Evolutionary conservation across 306 rosid genomes (phyloP), one percentile per base, ranked within the genome.

Genomic region (Glycine tomentella): DNA sequence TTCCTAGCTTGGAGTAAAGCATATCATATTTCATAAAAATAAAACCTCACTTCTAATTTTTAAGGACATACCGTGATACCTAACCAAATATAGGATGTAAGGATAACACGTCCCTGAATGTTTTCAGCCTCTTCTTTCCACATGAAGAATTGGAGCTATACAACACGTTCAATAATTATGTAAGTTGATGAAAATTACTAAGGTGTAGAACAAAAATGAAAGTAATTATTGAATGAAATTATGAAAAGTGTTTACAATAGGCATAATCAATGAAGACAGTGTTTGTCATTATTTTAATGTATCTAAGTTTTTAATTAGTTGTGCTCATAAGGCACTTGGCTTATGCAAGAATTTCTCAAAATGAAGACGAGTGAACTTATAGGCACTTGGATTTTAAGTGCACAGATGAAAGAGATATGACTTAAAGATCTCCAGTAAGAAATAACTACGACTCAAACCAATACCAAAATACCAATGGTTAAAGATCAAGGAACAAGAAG

Each of bases 181-280:
- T 38, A 14, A 75, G 59, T 77, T 12, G 44, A 57, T 44, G 11
- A 51, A 16, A 50, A n/a, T 44, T 16, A 66, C 20, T 31, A 16
- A 45, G 42, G 38, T 77, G 11, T 17, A 67, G 34, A 82, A 58
- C 72, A 59, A 1, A 74, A 74, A 66, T 38, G 59, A 57, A 57
- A 61, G 8, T 44, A 61, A 61, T 61, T 25, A 16, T 61, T 61
- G 69, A 5, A 34, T 63, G 31, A 25, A 25, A 25, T 25, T 25
- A 25, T 25, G 45, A 12, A 46, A 4, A 46, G 51, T 2, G 46
- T 42, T 42, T 7, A 7, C 9, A 42, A 42, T 42, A 42, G 46
- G 7, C 44, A 38, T 38, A 38, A 38, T 38, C 7, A 38, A 38
- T 38, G 44, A 38, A 61, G 31, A 57, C 6, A 25, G 5, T 59